Conservation (phyloP, 179 eudicot species). For the Silene noctiflora region DNA sequence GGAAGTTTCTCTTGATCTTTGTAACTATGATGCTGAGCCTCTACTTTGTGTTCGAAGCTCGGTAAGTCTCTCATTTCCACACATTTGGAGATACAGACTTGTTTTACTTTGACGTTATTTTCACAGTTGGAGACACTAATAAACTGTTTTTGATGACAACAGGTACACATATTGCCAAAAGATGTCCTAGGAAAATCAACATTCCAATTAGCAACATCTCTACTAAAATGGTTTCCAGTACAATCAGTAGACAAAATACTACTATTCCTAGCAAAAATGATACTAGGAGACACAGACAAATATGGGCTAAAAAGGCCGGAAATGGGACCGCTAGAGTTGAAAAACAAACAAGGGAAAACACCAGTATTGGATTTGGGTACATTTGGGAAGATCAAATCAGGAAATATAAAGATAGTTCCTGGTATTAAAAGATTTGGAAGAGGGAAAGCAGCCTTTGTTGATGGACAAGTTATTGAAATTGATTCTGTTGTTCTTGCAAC, state of each 20-base stretch:
- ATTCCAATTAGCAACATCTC: conserved; percentile 57
- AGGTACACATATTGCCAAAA: conserved; percentile 94
- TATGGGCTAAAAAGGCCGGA: conserved; percentile 78
- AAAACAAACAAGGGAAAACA: conserved; percentile 79
- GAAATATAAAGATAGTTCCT: conserved; percentile 69
- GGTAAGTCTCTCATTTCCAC: conserved; percentile 38
- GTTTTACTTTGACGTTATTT: no score
- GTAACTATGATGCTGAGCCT: conserved; percentile 64
- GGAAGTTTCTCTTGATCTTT: conserved; percentile 98
- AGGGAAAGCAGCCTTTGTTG: conserved; percentile 60
- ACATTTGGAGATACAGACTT: no score
- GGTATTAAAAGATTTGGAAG: conserved; percentile 70
- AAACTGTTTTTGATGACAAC: not conserved
- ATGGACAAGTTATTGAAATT: conserved; percentile 56
- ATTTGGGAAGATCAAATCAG: conserved; percentile 62
- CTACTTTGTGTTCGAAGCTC: conserved; percentile 83
- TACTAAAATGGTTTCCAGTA: conserved; percentile 65
- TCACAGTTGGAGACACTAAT: no score
- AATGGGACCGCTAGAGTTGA: conserved; percentile 76
- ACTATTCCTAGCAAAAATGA: conserved; percentile 41
- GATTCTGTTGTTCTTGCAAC: conserved; percentile 89
- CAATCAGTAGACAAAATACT: conserved; percentile 66
- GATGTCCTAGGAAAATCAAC: conserved; percentile 77
- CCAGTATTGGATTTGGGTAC: conserved; percentile 92
- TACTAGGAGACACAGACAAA: conserved; percentile 68